Conservation (phyloP, 257 asterid species). For the Solanum chiquidenum region DNA sequence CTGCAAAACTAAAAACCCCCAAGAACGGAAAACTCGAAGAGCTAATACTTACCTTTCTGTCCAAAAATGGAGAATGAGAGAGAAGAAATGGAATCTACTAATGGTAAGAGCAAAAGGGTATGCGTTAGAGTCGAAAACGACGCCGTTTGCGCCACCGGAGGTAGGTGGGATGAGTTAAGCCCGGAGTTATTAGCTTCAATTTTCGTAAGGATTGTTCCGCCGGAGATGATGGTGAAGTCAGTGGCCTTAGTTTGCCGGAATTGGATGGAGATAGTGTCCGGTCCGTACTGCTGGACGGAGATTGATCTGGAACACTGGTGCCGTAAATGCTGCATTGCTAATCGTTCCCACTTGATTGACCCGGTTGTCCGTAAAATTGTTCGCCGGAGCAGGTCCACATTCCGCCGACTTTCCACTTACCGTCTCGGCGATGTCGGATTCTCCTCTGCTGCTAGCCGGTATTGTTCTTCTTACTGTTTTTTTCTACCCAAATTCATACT, state of each 20-base stretch:
- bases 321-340: neutral
- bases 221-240: neutral
- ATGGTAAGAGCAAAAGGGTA: neutral
- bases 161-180: neutral
- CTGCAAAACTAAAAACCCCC: neutral
- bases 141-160: neutral
- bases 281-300: conserved; percentile 12
- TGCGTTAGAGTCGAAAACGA: neutral
- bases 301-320: conserved; percentile 12
- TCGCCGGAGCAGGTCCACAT: conserved; percentile 4
- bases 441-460: conserved; percentile 9
- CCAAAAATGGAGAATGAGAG: neutral
- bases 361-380: conserved; percentile 6
- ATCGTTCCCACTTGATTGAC: neutral
- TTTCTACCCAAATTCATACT: neutral
- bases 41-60: neutral
- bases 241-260: conserved; percentile 6
- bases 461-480: neutral
- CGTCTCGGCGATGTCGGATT: conserved; percentile 9
- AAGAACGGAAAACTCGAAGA: neutral
- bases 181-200: neutral
- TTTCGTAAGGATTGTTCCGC: neutral
- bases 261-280: conserved; percentile 11
- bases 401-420: neutral
- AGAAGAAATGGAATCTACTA: neutral